Evolutionary conservation across 2,329 filamentous ascomycete species (phyloP).

Genomic region (Scedosporium aurantiacum): DNA sequence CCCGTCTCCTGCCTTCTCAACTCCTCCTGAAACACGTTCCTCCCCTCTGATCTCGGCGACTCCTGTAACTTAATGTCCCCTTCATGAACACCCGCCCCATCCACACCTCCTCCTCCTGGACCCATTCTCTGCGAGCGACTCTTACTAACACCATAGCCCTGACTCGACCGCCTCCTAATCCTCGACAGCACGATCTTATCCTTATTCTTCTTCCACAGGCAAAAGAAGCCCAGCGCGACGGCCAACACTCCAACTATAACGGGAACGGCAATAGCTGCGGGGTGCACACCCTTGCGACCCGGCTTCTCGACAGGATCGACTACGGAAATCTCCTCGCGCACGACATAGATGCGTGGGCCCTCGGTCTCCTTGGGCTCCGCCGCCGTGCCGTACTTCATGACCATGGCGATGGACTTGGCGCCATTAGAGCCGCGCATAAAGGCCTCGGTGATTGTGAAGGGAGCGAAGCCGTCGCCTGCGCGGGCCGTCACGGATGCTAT

Average conservation of each 20-base stretch:
- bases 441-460: conserved; percentile 12
- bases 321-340: conserved; percentile 1
- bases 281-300: not conserved
- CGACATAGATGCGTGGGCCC: not conserved
- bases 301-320: not conserved
- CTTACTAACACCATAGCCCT: conserved; percentile 18
- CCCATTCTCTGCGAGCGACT: conserved; percentile 13
- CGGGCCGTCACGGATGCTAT: conserved; percentile 11
- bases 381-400: conserved; percentile 4
- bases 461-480: conserved; percentile 18
- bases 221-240: conserved; percentile 14
- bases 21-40: conserved; percentile 27
- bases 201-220: conserved; percentile 16
- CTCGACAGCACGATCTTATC: conserved; percentile 12
- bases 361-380: not conserved
- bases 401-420: not conserved
- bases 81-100: conserved; percentile 8
- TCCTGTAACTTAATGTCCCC: conserved; percentile 19
- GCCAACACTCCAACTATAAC: conserved; percentile 15
- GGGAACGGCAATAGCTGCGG: conserved; percentile 16
- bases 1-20: conserved; percentile 21
- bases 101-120: not conserved
- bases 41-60: conserved; percentile 15
- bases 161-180: conserved; percentile 9
- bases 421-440: conserved; percentile 7